Percentiles rank a stretch among this genome's conserved stretches.
Conservation (phyloP, 306 rosid species). For the Senna tora region DNA sequence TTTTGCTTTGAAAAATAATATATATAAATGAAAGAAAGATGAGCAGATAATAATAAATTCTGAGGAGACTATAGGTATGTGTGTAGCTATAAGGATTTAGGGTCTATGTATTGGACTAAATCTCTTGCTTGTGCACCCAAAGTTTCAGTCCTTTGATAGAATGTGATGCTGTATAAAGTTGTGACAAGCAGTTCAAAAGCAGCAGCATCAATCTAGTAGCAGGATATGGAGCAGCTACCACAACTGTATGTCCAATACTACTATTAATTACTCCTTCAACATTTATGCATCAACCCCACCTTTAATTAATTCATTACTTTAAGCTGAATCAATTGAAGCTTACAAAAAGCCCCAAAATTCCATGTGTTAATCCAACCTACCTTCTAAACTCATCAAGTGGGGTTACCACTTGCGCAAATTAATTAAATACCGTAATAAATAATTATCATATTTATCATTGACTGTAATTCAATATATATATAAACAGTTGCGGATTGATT, state of each 20-base stretch:
- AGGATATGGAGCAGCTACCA: conserved; percentile 30
- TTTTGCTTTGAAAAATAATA: background rate
- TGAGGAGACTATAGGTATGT: conserved; percentile 10
- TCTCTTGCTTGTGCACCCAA: conserved; percentile 44
- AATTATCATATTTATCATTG: too few species aligned
- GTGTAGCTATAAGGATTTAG: conserved; percentile 32
- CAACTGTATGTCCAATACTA: too few species aligned
- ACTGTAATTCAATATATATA: too few species aligned
- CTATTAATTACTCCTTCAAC: too few species aligned
- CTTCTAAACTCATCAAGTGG: background rate
- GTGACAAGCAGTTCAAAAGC: conserved; percentile 41
- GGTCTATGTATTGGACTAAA: conserved; percentile 36
- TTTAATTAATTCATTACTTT: too few species aligned
- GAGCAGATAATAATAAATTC: conserved; percentile 11
- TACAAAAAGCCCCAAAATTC: too few species aligned
- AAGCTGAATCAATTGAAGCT: too few species aligned
- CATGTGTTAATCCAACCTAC: background rate
- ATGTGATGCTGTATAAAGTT: conserved; percentile 40
- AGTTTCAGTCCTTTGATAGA: conserved; percentile 41
- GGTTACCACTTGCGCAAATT: too few species aligned
- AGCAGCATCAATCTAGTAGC: conserved; percentile 38
- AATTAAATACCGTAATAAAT: too few species aligned
- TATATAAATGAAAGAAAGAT: background rate
- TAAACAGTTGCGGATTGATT: background rate
- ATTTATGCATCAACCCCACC: too few species aligned